Evolutionary conservation across 495 filamentous ascomycete species (phyloP).

Genomic region (Penicillium bovifimosum): DNA sequence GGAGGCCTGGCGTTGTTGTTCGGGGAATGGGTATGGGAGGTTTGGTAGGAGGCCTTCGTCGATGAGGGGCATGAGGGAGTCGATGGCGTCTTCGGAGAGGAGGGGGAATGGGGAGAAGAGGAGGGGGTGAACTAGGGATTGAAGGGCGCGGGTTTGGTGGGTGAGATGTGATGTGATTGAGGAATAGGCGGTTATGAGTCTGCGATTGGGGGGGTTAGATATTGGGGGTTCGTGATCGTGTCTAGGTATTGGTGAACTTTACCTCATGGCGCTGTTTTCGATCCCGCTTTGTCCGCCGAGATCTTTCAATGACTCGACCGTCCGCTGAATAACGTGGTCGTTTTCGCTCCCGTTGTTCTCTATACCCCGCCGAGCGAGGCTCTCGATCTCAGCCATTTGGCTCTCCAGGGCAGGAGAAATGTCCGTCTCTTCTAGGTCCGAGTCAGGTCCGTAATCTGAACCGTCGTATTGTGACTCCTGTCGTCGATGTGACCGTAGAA

Average conservation of each 20-base stretch:
- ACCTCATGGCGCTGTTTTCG: constrained; percentile 77
- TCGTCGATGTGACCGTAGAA: constrained; percentile 38
- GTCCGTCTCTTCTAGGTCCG: constrained; percentile 64
- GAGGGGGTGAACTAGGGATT: constrained; percentile 70
- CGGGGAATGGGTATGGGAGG: constrained; percentile 46
- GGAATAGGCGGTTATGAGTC: constrained; percentile 81
- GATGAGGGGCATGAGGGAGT: constrained; percentile 61
- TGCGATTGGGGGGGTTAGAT: constrained; percentile 32
- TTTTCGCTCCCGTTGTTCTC: constrained; percentile 64
- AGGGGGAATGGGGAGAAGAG: constrained; percentile 45
- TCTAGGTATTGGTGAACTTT: constrained; percentile 19
- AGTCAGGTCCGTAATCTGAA: constrained; percentile 59
- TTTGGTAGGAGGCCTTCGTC: constrained; percentile 48
- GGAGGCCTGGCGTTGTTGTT: constrained; percentile 46
- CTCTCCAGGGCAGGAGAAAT: constrained; percentile 68
- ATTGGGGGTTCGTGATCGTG: constrained; percentile 4
- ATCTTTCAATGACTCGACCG: constrained; percentile 69
- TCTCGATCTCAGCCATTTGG: constrained; percentile 73
- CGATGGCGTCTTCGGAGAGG: constrained; percentile 63
- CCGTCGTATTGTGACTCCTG: constrained; percentile 51
- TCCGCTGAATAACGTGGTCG: constrained; percentile 64
- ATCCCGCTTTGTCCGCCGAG: constrained; percentile 75
- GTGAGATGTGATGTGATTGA: constrained; percentile 76
- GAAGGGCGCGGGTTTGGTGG: constrained; percentile 78
- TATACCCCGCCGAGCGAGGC: constrained; percentile 63